Base-by-base conservation (phyloP, 805 yeast genomes). In the Lipomyces chichibuensis region DNA sequence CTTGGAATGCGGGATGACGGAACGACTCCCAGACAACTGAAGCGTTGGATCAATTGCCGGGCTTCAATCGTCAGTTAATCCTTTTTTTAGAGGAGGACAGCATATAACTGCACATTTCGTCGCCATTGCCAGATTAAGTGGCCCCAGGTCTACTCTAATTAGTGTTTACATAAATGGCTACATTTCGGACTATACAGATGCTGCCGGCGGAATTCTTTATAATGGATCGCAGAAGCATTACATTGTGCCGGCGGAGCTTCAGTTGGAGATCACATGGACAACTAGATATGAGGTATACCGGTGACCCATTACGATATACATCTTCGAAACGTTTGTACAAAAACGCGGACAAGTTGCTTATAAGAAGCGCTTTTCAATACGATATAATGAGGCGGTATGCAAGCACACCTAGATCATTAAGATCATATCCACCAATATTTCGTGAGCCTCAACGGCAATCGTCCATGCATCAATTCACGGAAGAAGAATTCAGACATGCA, bases 401-500 rank as follows among this genome's bases (percentile, higher is more conserved):
- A n/a, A 43, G 23, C 20, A 6, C 49, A n/a, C 9, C 11, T n/a
- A 43, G 49, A 43, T n/a, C 23, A 17, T 43, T 17, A 4, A 43
- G 23, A 43, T 43, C 49, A n/a, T 17, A 23, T 17, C 23, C 3
- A 7, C 20, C 23, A 7, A 23, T 43, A 23, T 43, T 43, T 43
- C 55, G 55, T 17, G 25, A 29, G 39, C 46, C 37, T n/a, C 58
- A 55, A 13, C 39, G 43, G 23, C 23, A 29, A 32, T 29, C 35
- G 23, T 25, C 60, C 27, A 29, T 59, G 25, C 55, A 59, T 33
- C 25, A 59, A 27, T 59, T 66, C 29, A 60, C 67, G 20, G 68
- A 63, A 9, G 65, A 72, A 13, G 67, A 65, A 23, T 60, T 72
- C 27, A 25, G 64, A 29, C 72, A 72, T 23, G 71, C 74, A 4